Evolutionary conservation across 768 basidiomycete species (phyloP), one percentile per base, ranked within the genome.

Genomic region (Crepidotus variabilis): DNA sequence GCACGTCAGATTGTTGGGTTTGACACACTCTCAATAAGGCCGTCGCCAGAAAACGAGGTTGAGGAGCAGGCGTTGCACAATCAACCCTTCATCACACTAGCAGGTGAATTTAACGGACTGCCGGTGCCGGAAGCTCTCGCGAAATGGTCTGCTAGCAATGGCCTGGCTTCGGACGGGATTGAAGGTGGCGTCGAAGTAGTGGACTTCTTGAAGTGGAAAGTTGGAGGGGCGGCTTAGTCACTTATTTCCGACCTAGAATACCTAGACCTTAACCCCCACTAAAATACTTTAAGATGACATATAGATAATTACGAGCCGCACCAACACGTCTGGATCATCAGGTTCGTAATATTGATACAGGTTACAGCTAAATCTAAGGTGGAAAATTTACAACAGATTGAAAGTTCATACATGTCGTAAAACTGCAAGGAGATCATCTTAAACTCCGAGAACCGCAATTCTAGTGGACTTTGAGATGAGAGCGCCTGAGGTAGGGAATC

Each of bases 1-100:
- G 88, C 87, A 9, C 81, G 92, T 43, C 94, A 96, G 71, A 86
- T 93, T 51, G 84, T 85, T 20, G 94, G 93, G 2, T 87, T 94
- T 65, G 84, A 90, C 23, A 91, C 91, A 0, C 70, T 71, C 14
- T 75, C 73, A 0, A 73, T 93, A 18, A 70, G 65, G 23, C 60
- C 69, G 21, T 52, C 60, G n/a, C 43, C 67, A 6, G 67, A 64
- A 8, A 65, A 71, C 10, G 63, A 66, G 10, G 49, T 55, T 2
- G 60, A 61, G 4, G 83, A 85, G 54, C 80, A 78, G 1, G 82
- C 83, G 6, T 69, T 93, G 47, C 90, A 90, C 65, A 77, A 80
- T 23, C 91, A 92, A 61, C 81, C 82, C 4, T 89, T 92, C 61
- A 82, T 85, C 68, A 91, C 86, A 74, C 78, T 87, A 36, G 81